A percentile compares a stretch with the other conserved stretches of the same genome.
phyloP scores from a whole-genome alignment of 148 eudicot genomes.

The Cornus florida region DNA sequence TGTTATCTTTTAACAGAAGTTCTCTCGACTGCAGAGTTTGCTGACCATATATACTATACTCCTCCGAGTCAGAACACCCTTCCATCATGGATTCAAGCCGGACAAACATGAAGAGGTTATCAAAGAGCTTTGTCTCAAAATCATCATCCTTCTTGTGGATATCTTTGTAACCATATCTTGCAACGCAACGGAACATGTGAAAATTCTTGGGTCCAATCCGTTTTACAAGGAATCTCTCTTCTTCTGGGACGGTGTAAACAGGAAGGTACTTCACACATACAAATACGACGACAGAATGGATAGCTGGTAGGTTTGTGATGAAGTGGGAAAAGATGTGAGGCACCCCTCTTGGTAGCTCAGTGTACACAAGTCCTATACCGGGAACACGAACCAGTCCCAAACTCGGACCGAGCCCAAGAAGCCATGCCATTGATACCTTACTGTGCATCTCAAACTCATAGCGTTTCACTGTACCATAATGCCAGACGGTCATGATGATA shows the following conservation, averaged over 20 bases:
- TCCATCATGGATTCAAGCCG: conserved; percentile 97
- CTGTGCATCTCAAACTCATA: conserved; percentile 96
- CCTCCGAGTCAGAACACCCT: conserved; percentile 91
- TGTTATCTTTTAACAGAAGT: conserved; percentile 27
- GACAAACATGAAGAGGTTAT: conserved; percentile 72
- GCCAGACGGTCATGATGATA: conserved; percentile 90
- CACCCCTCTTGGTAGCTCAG: conserved; percentile 94
- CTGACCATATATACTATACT: conserved; percentile 78
- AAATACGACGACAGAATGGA: conserved; percentile 87
- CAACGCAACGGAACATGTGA: conserved; percentile 98
- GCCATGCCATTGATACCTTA: conserved; percentile 94
- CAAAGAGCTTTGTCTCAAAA: conserved; percentile 83
- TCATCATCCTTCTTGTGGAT: conserved; percentile 91
- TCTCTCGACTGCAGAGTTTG: conserved; percentile 57
- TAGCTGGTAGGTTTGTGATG: conserved; percentile 94
- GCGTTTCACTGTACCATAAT: conserved; percentile 82
- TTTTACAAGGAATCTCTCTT: conserved; percentile 86
- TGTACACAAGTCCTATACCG: conserved; percentile 94
- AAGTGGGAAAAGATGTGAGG: conserved; percentile 94
- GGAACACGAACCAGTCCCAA: conserved; percentile 94
- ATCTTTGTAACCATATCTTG: conserved; percentile 92
- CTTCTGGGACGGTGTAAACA: conserved; percentile 91
- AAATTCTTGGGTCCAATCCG: conserved; percentile 94
- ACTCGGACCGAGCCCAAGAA: conserved; percentile 93
- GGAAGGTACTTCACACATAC: conserved; percentile 96